Evolutionary conservation across 345 rosid species (phyloP).

Genomic region (Iberis pinnata): DNA sequence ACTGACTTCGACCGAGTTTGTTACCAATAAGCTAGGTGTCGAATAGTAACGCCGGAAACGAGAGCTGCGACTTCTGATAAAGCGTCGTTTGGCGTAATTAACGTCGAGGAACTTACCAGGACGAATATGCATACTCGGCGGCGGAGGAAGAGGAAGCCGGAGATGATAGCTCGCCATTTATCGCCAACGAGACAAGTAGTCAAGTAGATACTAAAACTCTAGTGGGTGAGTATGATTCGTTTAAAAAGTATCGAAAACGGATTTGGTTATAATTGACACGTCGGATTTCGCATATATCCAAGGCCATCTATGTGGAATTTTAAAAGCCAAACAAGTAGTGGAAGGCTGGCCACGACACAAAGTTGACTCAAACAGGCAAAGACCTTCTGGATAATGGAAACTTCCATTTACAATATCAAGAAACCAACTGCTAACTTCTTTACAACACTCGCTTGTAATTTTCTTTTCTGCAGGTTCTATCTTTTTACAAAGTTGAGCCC

Average conservation of each 20-base stretch:
- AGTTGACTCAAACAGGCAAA: too few species aligned
- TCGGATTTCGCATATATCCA: slow-evolving; percentile 25
- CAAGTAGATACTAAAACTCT: slow-evolving; percentile 5
- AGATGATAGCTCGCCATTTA: slow-evolving; percentile 49
- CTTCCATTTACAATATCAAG: too few species aligned
- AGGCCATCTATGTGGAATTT: slow-evolving; percentile 11
- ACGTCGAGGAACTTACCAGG: slow-evolving; percentile 10
- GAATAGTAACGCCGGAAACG: slow-evolving; percentile 16
- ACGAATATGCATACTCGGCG: slow-evolving; percentile 26
- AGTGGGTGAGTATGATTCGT: slow-evolving; percentile 14
- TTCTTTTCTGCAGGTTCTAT: background rate
- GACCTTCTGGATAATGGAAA: too few species aligned
- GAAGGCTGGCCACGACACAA: slow-evolving; percentile 12
- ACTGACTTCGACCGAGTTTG: slow-evolving; percentile 47
- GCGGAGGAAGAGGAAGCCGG: slow-evolving; percentile 32
- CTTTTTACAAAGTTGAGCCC: slow-evolving; percentile 1
- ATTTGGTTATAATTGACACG: slow-evolving; percentile 20
- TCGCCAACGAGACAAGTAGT: slow-evolving; percentile 14
- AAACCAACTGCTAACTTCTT: too few species aligned
- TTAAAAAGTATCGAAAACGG: slow-evolving; percentile 7
- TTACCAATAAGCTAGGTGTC: slow-evolving; percentile 26
- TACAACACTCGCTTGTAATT: background rate
- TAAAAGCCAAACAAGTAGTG: background rate
- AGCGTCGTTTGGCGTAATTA: slow-evolving; percentile 24
- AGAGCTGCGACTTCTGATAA: slow-evolving; percentile 24